These are phyloP conservation scores for Syzygium syzygioides DNA, from an alignment of 441 rosid species.

Conservation along the genomic window DNA sequence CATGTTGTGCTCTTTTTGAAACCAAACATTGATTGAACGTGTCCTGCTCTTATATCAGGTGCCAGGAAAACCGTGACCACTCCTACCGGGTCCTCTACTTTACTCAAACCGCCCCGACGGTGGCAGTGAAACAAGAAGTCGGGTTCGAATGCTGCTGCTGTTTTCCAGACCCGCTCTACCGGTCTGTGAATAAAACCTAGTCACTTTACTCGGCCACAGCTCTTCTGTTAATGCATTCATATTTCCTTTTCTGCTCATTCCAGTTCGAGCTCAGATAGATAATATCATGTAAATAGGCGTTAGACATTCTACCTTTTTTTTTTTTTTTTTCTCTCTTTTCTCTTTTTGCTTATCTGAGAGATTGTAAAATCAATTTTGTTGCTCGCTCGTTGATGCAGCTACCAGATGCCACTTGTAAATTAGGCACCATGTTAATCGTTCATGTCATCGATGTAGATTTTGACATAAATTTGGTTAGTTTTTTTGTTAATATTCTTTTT, in stretches of 20 bases:
- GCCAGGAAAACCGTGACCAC: constrained; percentile 24
- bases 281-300: background rate
- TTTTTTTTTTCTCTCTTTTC: rapidly evolving
- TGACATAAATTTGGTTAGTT: background rate
- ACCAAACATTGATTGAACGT: background rate
- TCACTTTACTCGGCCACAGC: background rate
- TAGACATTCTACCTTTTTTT: background rate
- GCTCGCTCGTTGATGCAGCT: background rate
- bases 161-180: background rate
- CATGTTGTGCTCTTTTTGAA: background rate
- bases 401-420: background rate
- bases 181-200: background rate
- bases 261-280: background rate
- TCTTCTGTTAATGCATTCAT: background rate
- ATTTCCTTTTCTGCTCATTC: background rate
- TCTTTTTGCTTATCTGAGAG: background rate
- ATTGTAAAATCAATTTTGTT: background rate
- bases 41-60: constrained; percentile 22
- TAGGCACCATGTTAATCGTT: background rate
- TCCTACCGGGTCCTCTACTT: constrained; percentile 15
- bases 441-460: background rate
- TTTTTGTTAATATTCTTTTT: background rate
- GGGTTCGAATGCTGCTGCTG: background rate
- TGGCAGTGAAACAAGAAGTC: constrained; percentile 27
- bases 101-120: constrained; percentile 36